Conservation (phyloP, 2,329 filamentous ascomycete genomes). For the Neonectria neomacrospora region DNA sequence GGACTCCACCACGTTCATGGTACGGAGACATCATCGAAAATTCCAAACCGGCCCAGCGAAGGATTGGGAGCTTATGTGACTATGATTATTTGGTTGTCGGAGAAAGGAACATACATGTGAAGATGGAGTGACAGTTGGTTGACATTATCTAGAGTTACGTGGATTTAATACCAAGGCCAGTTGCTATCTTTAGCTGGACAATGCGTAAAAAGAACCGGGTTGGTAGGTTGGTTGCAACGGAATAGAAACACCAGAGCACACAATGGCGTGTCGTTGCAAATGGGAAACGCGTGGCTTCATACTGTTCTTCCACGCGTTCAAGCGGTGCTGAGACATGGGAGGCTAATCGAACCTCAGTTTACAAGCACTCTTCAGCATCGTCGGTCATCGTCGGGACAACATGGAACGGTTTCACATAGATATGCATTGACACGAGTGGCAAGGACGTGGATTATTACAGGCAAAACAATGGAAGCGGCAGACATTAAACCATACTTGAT, state of each 20-base stretch:
- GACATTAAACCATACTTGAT: slow-evolving; percentile 3
- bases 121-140: neutral
- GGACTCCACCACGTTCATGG: neutral
- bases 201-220: neutral
- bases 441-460: neutral
- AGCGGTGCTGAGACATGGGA: neutral
- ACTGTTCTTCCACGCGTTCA: neutral
- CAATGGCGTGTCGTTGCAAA: neutral
- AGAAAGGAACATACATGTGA: neutral
- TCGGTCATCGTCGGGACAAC: neutral
- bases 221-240: neutral
- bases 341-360: no score
- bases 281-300: neutral
- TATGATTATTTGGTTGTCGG: no score
- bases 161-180: neutral
- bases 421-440: neutral
- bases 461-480: neutral
- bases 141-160: neutral
- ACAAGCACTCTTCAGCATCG: neutral
- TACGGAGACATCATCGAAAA: neutral
- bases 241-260: neutral
- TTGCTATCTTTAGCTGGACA: neutral
- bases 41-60: neutral
- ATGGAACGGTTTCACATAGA: neutral
- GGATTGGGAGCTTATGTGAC: neutral